Base-by-base conservation (phyloP, 345 rosid genomes). In the Heritiera littoralis region DNA sequence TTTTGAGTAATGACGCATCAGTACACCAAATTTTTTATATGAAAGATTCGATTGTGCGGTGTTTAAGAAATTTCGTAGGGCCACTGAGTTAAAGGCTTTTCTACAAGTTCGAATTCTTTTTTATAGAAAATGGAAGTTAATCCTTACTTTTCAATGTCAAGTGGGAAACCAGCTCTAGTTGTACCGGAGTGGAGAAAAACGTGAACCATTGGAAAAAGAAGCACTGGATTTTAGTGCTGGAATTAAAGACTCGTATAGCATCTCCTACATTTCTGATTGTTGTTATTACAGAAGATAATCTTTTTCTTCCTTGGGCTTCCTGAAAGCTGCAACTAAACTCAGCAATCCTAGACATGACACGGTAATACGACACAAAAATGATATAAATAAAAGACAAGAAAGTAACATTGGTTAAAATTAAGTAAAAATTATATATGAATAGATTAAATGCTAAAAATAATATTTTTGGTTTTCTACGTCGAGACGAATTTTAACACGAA, bases 21-120 rank as follows among this genome's bases (percentile, higher is more conserved):
- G 64, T 77, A 59, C 30, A 66, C 28, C 23, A 43, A 43, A 52
- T 69, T 63, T 35, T 41, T 74, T 46, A 35, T 28, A 15, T 32
- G 7, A 56, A 48, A 70, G 64, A 38, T 64, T 17, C 72, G 56
- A 71, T 80, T 77, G 63, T 84, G 82, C 79, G 83, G 87, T 74
- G 38, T 35, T 2, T 83, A 77, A 54, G 77, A 66, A 82, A 64
- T 72, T 81, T 49, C 13, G 43, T 54, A 78, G 68, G 80, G 83
- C 76, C 82, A 80, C 66, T 59, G n/a, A 77, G 70, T 77, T 75
- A 67, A 82, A 14, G 73, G 78, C 64, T 74, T 35, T 64, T 54
- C 20, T 76, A 75, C 77, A 49, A 51, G 77, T 67, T 65, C 76
- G 87, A 74, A 82, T 84, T 30, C 10, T 23, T 56, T 52, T 43